Conservation (phyloP, 345 rosid genomes). For the Diplotaxis tenuifolia region DNA sequence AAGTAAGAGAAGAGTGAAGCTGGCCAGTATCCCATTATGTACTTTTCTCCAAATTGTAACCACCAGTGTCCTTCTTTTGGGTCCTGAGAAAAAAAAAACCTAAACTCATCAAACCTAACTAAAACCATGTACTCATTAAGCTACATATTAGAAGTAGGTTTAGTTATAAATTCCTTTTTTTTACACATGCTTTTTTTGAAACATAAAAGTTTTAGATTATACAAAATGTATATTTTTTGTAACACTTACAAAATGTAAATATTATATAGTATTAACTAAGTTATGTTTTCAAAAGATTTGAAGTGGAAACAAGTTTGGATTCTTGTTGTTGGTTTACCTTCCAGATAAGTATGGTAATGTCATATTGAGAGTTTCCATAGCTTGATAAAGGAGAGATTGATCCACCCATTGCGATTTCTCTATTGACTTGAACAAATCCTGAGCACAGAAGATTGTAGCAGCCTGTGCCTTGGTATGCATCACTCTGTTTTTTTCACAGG, state of each 20-base stretch:
- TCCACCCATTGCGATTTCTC: conserved; percentile 75
- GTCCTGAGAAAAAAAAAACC: conserved; percentile 39
- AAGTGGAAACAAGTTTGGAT: background rate
- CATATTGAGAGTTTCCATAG: conserved; percentile 55
- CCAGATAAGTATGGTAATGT: conserved; percentile 70
- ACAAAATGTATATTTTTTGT: too few relatives aligned
- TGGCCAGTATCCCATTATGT: conserved; percentile 72
- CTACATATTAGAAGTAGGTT: background rate
- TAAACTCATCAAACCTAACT: background rate
- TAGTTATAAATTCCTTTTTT: too few relatives aligned
- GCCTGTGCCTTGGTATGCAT: conserved; percentile 80
- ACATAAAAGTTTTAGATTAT: too few relatives aligned
- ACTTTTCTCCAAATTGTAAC: conserved; percentile 65
- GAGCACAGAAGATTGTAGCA: conserved; percentile 73
- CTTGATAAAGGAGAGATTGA: conserved; percentile 66
- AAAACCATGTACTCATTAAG: background rate
- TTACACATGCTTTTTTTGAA: too few relatives aligned
- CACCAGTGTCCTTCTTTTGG: conserved; percentile 86
- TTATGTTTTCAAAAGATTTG: background rate
- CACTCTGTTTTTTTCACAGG: conserved; percentile 46
- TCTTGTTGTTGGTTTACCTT: conserved; percentile 46
- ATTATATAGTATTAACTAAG: background rate
- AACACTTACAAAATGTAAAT: background rate
- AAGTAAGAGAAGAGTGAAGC: conserved; percentile 63
- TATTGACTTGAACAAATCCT: conserved; percentile 71